These are phyloP conservation scores for Neohortaea acidophila DNA, from an alignment of 495 filamentous ascomycete species.

Conservation along the genomic window DNA sequence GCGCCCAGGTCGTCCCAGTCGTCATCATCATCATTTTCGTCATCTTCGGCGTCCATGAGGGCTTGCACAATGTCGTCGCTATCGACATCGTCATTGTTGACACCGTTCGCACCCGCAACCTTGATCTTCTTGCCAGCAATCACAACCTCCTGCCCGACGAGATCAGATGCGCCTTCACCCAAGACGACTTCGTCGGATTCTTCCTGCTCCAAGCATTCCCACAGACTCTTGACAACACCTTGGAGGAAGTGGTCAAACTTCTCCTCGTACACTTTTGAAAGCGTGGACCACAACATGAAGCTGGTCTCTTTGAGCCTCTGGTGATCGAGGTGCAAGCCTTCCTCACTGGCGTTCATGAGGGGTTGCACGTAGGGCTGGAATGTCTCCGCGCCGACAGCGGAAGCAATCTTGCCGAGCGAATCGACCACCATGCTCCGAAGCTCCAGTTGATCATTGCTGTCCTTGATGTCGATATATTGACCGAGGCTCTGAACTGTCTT, in stretches of 20 bases:
- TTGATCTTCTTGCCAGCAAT: conserved; percentile 73
- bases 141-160: conserved; percentile 60
- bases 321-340: conserved; percentile 79
- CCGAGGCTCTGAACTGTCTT: conserved; percentile 73
- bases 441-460: conserved; percentile 75
- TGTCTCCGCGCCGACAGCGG: conserved; percentile 67
- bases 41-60: conserved; percentile 9
- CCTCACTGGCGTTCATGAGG: conserved; percentile 80
- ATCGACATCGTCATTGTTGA: conserved; percentile 25
- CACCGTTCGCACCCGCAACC: conserved; percentile 38
- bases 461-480: conserved; percentile 70
- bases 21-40: conserved; percentile 48
- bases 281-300: conserved; percentile 88
- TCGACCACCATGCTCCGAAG: conserved; percentile 80
- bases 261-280: conserved; percentile 87
- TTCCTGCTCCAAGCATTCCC: conserved; percentile 74
- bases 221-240: conserved; percentile 71
- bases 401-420: conserved; percentile 78
- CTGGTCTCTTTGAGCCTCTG: conserved; percentile 83
- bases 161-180: conserved; percentile 59
- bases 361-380: conserved; percentile 84
- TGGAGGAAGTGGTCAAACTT: conserved; percentile 77
- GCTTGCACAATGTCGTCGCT: conserved; percentile 26
- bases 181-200: conserved; percentile 75
- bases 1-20: conserved; percentile 71